phyloP scores from a whole-genome alignment of 2,329 filamentous ascomycete genomes.

The Penicillium palitans region DNA sequence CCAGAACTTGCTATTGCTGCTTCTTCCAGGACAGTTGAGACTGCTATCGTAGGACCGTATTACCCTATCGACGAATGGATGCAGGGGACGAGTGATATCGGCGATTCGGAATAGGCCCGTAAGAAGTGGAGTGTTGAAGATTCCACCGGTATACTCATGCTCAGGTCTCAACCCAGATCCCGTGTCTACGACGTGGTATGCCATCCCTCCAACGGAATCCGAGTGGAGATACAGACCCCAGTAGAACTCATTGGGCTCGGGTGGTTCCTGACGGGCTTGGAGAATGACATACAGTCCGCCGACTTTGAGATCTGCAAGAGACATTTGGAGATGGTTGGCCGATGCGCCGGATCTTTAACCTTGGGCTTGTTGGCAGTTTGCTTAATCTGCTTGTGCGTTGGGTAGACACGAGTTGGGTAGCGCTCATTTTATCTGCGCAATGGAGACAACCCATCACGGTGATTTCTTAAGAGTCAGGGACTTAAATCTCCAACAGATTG shows the following conservation, averaged over 20 bases:
- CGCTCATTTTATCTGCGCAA: not conserved
- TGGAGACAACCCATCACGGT: not conserved
- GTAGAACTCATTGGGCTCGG: conserved; percentile 30
- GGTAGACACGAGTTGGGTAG: not conserved
- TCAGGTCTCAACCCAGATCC: conserved; percentile 22
- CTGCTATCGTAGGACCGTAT: conserved; percentile 21
- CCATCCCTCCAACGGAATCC: conserved; percentile 7
- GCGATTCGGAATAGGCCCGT: conserved; percentile 27
- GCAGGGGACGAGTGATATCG: conserved; percentile 12
- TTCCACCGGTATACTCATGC: conserved; percentile 16
- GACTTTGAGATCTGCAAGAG: conserved; percentile 4
- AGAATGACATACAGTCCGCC: conserved; percentile 29
- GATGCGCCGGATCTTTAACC: not conserved
- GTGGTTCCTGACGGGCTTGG: conserved; percentile 28
- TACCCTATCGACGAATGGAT: conserved; percentile 18
- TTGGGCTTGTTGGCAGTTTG: not conserved
- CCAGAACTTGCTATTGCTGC: conserved; percentile 24
- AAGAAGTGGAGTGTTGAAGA: conserved; percentile 27
- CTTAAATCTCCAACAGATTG: not conserved
- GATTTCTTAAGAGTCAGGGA: not conserved
- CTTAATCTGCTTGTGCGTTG: not conserved
- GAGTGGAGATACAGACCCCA: conserved; percentile 33
- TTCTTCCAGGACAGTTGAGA: conserved; percentile 19
- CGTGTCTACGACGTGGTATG: conserved; percentile 28
- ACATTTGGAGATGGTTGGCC: not conserved